Base-by-base conservation (phyloP, 768 basidiomycete species). In the Leccinum ochraceum region DNA sequence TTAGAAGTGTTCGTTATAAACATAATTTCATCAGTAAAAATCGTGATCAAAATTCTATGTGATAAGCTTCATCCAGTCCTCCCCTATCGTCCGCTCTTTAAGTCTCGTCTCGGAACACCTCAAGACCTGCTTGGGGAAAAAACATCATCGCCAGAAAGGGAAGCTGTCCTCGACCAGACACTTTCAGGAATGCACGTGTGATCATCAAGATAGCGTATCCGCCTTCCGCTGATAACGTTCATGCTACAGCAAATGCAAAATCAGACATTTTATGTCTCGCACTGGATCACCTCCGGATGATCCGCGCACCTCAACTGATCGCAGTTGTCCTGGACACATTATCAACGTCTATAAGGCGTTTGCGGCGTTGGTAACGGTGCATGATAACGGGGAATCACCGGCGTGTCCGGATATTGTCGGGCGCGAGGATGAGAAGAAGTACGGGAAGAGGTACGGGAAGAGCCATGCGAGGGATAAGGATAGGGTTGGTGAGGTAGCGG, bases 291-390 rank as follows among this genome's bases (percentile, higher is more conserved):
- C 22, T 36, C 62, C 66, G 53, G 34, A 51, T 71, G 70, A 72
- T 72, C 69, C 71, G 66, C 71, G 66, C 58, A 71, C 70, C 71
- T 62, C 53, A 10, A 30, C 42, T 57, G 68, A 70, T 70, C 58
- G 57, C 42, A 59, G 46, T 44, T 48, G 34, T 37, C 26, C n/a
- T 6, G 34, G 28, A 49, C 26, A 8, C 51, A 50, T 72, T 71
- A 72, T 49, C 13, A 58, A 17, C 69, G 64, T 56, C 53, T 64
- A 44, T 55, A 59, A 11, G 51, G 53, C 8, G 54, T 32, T 0
- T 20, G 60, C 36, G 53, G 37, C 30, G 56, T 60, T 24, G 60
- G n/a, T 4, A 24, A 60, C 13, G 71, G 53, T 24, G 59, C 46
- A 48, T 72, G 71, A 26, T 68, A 71, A 4, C 71, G 70, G 26